A percentile compares a stretch with the other conserved stretches of the same genome.
These are phyloP conservation scores for Beauveria asiatica DNA, from an alignment of 2,329 filamentous ascomycete species.

Conservation along the genomic window DNA sequence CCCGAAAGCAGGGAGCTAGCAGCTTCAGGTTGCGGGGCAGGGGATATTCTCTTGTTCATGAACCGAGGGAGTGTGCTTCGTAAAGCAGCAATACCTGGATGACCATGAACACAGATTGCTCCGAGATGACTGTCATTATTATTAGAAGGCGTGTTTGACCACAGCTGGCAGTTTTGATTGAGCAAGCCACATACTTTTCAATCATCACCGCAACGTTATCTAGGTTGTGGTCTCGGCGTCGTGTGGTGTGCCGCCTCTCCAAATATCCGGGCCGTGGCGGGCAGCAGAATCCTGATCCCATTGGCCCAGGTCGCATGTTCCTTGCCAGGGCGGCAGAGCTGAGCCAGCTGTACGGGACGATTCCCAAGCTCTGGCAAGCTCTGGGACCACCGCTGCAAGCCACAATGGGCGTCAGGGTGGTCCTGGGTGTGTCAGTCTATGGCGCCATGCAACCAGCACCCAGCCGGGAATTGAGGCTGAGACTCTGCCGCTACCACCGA, in stretches of 20 bases:
- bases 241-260: not conserved
- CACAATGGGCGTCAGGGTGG: not conserved
- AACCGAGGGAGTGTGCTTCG: not conserved
- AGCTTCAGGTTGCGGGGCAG: not conserved
- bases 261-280: slow-evolving; percentile 6
- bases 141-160: not conserved
- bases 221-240: not conserved
- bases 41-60: not conserved
- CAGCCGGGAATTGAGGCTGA: not conserved
- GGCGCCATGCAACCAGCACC: not conserved
- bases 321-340: not conserved
- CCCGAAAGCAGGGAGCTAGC: not conserved
- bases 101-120: not conserved
- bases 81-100: not conserved
- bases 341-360: not conserved
- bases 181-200: not conserved
- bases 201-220: not conserved
- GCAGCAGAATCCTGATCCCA: not conserved
- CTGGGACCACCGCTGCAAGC: not conserved
- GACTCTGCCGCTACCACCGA: not conserved
- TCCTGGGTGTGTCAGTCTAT: not conserved
- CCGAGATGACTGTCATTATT: not conserved
- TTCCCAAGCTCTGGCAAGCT: not conserved
- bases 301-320: not conserved
- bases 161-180: not conserved